A percentile compares a stretch with the other conserved stretches of the same genome.
phyloP scores from a whole-genome alignment of 192 early-diverging fungal genomes.

The Lobosporangium transversale region DNA sequence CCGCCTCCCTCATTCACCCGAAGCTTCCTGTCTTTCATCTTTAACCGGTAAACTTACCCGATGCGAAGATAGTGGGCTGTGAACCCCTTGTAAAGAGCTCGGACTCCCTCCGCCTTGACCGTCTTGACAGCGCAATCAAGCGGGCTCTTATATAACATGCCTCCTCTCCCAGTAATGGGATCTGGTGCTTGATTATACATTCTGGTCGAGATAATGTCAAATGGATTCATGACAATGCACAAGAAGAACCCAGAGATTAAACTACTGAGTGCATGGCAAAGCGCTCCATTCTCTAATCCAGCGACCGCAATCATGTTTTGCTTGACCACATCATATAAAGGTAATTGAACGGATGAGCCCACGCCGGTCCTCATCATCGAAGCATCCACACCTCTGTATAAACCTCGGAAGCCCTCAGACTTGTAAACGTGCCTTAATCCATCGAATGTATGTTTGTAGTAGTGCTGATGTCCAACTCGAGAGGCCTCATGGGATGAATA shows the following conservation, averaged over 20 bases:
- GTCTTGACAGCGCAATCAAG: slow-evolving; percentile 91
- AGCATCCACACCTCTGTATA: slow-evolving; percentile 90
- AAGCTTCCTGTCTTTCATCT: not conserved
- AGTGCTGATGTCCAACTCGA: slow-evolving; percentile 85
- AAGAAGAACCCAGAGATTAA: slow-evolving; percentile 87
- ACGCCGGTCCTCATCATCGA: slow-evolving; percentile 90
- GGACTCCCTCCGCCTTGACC: slow-evolving; percentile 79
- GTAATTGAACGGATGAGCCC: slow-evolving; percentile 90
- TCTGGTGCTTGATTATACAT: slow-evolving; percentile 87
- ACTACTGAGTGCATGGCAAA: slow-evolving; percentile 80
- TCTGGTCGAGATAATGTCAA: slow-evolving; percentile 92
- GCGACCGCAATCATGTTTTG: slow-evolving; percentile 64
- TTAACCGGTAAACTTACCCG: slow-evolving; percentile 63
- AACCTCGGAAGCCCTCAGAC: slow-evolving; percentile 77
- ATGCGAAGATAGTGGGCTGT: slow-evolving; percentile 90
- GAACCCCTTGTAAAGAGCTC: slow-evolving; percentile 93
- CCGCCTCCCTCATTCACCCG: no score
- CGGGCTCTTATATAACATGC: slow-evolving; percentile 80
- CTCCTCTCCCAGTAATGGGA: slow-evolving; percentile 58
- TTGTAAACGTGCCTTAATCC: slow-evolving; percentile 75
- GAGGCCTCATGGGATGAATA: slow-evolving; percentile 69
- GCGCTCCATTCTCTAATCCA: slow-evolving; percentile 64
- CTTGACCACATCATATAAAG: slow-evolving; percentile 89
- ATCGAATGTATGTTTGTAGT: slow-evolving; percentile 74
- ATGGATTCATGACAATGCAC: slow-evolving; percentile 95